Evolutionary conservation across 1,284 basidiomycete genomes (phyloP).

Genomic region (Moesziomyces aphidis): DNA sequence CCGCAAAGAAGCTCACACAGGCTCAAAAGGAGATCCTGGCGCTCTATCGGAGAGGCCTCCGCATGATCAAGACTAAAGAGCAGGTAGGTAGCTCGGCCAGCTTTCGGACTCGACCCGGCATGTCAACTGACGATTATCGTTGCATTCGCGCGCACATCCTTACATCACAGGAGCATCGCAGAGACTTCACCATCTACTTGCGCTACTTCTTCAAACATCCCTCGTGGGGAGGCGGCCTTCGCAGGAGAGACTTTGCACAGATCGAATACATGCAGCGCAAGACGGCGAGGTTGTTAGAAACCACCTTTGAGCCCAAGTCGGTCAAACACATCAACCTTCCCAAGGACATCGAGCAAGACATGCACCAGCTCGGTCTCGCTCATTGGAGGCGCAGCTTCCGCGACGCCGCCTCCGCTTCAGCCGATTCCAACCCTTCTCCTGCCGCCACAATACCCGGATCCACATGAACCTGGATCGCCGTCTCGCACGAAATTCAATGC

Average conservation of each 20-base stretch:
- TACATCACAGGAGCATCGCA: constrained; percentile 45
- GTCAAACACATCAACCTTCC: constrained; percentile 60
- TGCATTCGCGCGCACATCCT: too few species aligned
- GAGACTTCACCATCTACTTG: constrained; percentile 63
- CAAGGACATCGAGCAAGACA: constrained; percentile 39
- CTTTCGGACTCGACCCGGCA: not conserved
- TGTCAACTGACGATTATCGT: not conserved
- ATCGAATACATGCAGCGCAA: constrained; percentile 66
- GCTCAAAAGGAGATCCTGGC: constrained; percentile 58
- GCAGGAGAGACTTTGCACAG: constrained; percentile 60
- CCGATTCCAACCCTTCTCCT: not conserved
- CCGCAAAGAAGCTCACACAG: constrained; percentile 42
- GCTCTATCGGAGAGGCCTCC: constrained; percentile 57
- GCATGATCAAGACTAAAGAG: constrained; percentile 60
- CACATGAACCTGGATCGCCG: not conserved
- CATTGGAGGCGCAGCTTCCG: constrained; percentile 38
- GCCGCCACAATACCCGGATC: constrained; percentile 17
- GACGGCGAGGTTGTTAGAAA: constrained; percentile 54
- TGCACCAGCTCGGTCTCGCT: constrained; percentile 37
- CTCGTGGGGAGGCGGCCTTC: constrained; percentile 58
- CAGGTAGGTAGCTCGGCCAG: constrained; percentile 35
- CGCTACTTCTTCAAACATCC: constrained; percentile 66
- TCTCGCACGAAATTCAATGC: not conserved
- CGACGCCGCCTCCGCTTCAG: constrained; percentile 8
- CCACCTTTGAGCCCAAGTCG: constrained; percentile 55